A percentile compares a stretch with the other conserved stretches of the same genome.
These are phyloP conservation scores for Colletotrichum incanum DNA, from an alignment of 2,329 filamentous ascomycete species.

Conservation along the genomic window DNA sequence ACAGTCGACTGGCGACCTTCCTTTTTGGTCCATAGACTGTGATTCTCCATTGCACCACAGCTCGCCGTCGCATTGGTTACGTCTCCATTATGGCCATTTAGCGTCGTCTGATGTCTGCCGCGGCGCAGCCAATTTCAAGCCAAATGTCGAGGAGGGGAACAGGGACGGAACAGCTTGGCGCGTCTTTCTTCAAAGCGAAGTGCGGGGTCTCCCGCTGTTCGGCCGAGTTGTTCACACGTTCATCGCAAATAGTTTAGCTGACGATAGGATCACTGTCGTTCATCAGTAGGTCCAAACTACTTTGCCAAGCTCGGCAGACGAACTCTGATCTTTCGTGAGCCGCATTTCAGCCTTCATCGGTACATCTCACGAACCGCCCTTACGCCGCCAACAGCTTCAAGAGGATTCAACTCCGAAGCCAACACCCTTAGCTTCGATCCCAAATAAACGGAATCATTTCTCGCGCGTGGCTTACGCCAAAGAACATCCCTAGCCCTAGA, in stretches of 20 bases:
- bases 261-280: not conserved
- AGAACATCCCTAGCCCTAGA: not conserved
- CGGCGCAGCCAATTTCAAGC: not conserved
- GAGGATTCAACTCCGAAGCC: not conserved
- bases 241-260: not conserved
- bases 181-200: slow-evolving; percentile 12
- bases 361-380: not conserved
- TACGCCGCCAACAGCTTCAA: slow-evolving; percentile 1
- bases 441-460: slow-evolving; percentile 14
- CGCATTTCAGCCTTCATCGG: not conserved
- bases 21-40: slow-evolving; percentile 21
- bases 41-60: not conserved
- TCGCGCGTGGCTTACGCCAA: slow-evolving; percentile 25
- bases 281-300: not conserved
- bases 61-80: not conserved
- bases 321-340: not conserved
- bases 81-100: slow-evolving; percentile 4
- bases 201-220: slow-evolving; percentile 30
- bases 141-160: not conserved
- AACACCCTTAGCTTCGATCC: not conserved
- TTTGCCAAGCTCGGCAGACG: not conserved
- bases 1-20: slow-evolving; percentile 15
- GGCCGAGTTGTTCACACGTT: not conserved
- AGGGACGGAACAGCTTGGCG: not conserved
- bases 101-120: slow-evolving; percentile 18